Evolutionary conservation across 441 rosid genomes (phyloP).

Genomic region (Francoa sonchifolia): DNA sequence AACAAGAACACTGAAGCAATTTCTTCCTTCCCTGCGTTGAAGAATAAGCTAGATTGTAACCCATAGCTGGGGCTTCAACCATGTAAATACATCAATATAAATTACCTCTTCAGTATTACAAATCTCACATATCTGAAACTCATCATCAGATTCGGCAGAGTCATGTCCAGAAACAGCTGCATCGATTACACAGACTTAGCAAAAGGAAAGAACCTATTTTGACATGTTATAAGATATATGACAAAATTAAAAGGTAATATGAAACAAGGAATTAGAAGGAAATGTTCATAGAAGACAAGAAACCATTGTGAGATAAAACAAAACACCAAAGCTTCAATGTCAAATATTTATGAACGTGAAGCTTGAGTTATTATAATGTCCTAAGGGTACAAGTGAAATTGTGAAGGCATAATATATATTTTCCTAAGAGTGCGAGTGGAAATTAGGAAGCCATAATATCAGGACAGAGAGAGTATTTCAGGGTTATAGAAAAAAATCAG

Average conservation of each 20-base stretch:
- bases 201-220: not conserved
- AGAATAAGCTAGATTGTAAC: constrained; percentile 14
- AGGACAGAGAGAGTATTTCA: not conserved
- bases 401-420: too few relatives aligned
- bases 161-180: constrained; percentile 83
- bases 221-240: too few relatives aligned
- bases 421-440: too few relatives aligned
- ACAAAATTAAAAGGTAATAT: too few relatives aligned
- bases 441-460: constrained; percentile 4
- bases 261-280: too few relatives aligned
- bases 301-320: too few relatives aligned
- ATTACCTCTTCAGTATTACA: constrained; percentile 88
- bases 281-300: too few relatives aligned
- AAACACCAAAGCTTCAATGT: too few relatives aligned
- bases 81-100: constrained; percentile 12
- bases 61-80: constrained; percentile 11
- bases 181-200: constrained; percentile 15
- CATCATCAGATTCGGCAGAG: constrained; percentile 90
- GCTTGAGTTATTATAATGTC: too few relatives aligned
- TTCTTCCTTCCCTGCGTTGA: constrained; percentile 77
- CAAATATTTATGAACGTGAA: too few relatives aligned
- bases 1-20: constrained; percentile 88
- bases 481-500: constrained; percentile 4
- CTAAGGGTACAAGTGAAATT: constrained; percentile 1
- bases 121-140: constrained; percentile 94